Evolutionary conservation across 495 filamentous ascomycete genomes (phyloP), one percentile per base, ranked within the genome.

Genomic region (Extremus antarcticus): DNA sequence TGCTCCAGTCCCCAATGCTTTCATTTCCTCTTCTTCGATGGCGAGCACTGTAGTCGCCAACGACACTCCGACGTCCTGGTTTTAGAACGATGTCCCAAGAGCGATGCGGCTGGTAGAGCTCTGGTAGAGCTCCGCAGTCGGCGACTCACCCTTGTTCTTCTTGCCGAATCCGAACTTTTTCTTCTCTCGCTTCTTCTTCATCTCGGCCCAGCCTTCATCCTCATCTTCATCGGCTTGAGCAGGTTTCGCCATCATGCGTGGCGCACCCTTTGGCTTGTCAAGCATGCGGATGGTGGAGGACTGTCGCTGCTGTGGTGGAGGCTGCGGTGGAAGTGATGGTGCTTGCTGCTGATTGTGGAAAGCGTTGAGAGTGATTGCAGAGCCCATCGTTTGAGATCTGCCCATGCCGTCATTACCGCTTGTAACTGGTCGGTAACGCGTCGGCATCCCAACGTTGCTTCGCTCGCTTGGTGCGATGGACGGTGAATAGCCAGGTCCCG

Each of bases 381-480:
- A 60, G 69, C 38, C 68, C 59, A 54, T 79, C 76, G 25, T 63
- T 9, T 61, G 53, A 7, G 54, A 53, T 11, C 58, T 47, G n/a
- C 49, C 54, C 19, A 21, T 17, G 10, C 46, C 47, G 20, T 40
- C 58, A 57, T 56, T 25, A 55, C 49, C 64, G 22, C 25, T 48
- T 17, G 66, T 69, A 0, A 98, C 90, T 0, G 94, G 90, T 15
- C 94, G 82, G 70, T 98, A 98, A n/a, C 92, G 82, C 35, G 87
- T 82, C 22, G 91, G 87, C 47, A 91, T 72, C 2, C 92, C 94
- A 54, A 96, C 76, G 66, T 89, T 97, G 70, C 88, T 95, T 48
- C 92, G 84, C 71, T 98, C 92, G 0, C 87, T 94, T 3, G 92
- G 94, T 3, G 92, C 90, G 53, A 97, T 91, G 2, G 83, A 86